Percentiles rank a stretch among this genome's conserved stretches.
Conservation (phyloP, 2,329 filamentous ascomycete genomes). For the Dactylella cylindrospora region DNA sequence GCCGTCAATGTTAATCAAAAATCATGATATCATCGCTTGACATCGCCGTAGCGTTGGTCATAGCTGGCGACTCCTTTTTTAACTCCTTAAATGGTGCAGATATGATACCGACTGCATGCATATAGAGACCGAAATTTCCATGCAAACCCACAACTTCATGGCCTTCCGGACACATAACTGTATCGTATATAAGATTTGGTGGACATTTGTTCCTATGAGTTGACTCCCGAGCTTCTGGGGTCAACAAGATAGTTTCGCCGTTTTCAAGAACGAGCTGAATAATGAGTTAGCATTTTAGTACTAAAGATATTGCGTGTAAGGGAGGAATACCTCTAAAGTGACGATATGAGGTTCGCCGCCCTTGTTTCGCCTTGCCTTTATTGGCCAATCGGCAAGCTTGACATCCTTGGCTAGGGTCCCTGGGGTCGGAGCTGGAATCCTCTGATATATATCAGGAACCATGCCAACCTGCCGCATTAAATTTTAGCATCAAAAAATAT, state of each 20-base stretch:
- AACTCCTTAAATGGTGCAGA: constrained; percentile 22
- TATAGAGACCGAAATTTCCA: constrained; percentile 40
- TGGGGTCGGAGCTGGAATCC: constrained; percentile 19
- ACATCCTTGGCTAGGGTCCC: constrained; percentile 26
- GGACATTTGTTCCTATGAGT: constrained; percentile 34
- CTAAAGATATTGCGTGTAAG: neutral
- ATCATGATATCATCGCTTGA: constrained; percentile 23
- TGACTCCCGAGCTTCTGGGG: constrained; percentile 27
- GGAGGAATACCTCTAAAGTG: constrained; percentile 34
- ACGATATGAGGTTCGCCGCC: constrained; percentile 41
- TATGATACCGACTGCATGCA: constrained; percentile 38
- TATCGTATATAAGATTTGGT: constrained; percentile 24
- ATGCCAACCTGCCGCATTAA: constrained; percentile 22
- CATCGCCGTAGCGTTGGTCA: neutral
- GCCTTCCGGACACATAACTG: constrained; percentile 35
- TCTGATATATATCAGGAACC: constrained; percentile 27
- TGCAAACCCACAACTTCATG: constrained; percentile 37
- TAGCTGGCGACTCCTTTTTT: constrained; percentile 17
- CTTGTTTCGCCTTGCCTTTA: constrained; percentile 36
- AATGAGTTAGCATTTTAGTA: neutral
- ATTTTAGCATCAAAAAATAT: neutral
- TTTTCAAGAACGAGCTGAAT: constrained; percentile 27
- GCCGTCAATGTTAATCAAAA: too few relatives aligned
- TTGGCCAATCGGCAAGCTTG: constrained; percentile 40
- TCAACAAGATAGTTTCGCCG: constrained; percentile 13